phyloP scores from a whole-genome alignment of 495 filamentous ascomycete genomes.

The Trichoderma asperelloides region DNA sequence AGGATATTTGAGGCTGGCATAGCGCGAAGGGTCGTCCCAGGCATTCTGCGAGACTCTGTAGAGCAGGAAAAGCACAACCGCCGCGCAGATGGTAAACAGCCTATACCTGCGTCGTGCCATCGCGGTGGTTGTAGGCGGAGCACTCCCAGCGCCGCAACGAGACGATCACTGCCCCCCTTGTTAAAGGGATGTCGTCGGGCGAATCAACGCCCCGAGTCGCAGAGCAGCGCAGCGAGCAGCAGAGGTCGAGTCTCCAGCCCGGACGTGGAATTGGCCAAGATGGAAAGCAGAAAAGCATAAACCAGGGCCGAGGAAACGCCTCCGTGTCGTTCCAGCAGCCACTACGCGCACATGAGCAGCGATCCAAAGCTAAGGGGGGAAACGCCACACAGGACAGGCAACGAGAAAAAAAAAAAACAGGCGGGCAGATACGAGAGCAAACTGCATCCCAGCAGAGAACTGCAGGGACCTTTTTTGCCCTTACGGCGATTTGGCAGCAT shows the following conservation, averaged over 20 bases:
- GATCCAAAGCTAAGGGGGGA: neutral
- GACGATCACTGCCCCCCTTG: neutral
- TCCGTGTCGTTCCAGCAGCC: too few relatives aligned
- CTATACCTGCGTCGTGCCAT: constrained; percentile 80
- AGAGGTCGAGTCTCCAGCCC: too few relatives aligned
- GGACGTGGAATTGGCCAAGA: neutral
- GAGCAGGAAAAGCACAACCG: constrained; percentile 52
- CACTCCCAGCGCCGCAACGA: neutral
- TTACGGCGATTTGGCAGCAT: neutral
- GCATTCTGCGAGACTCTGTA: constrained; percentile 52
- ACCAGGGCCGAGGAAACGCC: too few relatives aligned
- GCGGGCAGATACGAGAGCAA: neutral
- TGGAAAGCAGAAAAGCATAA: too few relatives aligned
- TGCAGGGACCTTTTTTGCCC: neutral
- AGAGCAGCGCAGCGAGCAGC: neutral
- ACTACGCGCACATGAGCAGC: too few relatives aligned
- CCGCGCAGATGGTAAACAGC: constrained; percentile 60
- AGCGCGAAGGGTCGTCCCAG: constrained; percentile 31
- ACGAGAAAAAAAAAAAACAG: neutral
- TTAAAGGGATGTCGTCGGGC: too few relatives aligned
- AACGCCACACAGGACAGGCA: neutral
- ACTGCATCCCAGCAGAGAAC: neutral
- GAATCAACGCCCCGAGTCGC: too few relatives aligned
- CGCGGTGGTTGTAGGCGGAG: constrained; percentile 15
- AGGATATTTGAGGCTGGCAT: constrained; percentile 16